Evolutionary conservation across 257 asterid species (phyloP).

Genomic region (Salvia hispanica): DNA sequence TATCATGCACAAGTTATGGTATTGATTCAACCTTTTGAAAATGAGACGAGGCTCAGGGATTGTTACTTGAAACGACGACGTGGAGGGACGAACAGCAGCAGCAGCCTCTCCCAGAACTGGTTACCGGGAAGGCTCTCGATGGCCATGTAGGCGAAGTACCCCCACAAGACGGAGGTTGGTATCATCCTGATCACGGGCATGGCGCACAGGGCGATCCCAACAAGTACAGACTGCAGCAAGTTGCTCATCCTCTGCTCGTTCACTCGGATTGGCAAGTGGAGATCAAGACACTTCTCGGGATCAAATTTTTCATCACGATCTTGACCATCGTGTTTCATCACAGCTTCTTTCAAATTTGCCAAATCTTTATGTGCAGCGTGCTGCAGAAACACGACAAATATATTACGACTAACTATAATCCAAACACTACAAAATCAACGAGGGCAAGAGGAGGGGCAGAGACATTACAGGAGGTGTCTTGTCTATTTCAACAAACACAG

Average conservation of each 20-base stretch:
- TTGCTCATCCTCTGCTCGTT: conserved; percentile 91
- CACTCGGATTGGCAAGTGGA: conserved; percentile 80
- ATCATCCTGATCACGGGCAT: conserved; percentile 77
- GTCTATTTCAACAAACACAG: conserved; percentile 82
- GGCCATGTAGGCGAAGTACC: conserved; percentile 95
- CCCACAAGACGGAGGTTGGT: conserved; percentile 91
- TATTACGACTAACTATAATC: background rate
- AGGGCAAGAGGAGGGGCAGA: background rate
- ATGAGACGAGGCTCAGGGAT: conserved; percentile 22
- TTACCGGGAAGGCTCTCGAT: conserved; percentile 87
- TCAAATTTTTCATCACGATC: conserved; percentile 48
- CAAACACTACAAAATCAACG: background rate
- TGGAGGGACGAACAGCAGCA: conserved; percentile 63
- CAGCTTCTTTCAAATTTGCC: conserved; percentile 73
- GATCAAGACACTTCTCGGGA: conserved; percentile 71
- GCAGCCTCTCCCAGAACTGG: conserved; percentile 84
- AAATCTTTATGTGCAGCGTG: conserved; percentile 56
- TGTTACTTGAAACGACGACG: conserved; percentile 88
- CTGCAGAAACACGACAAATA: conserved; percentile 36
- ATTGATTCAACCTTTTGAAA: background rate
- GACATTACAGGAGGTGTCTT: conserved; percentile 53
- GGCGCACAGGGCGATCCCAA: conserved; percentile 63
- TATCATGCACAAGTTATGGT: background rate
- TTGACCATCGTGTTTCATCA: conserved; percentile 57
- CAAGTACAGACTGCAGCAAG: conserved; percentile 70